phyloP scores from a whole-genome alignment of 768 basidiomycete genomes.

The Trametes cinnabarina region DNA sequence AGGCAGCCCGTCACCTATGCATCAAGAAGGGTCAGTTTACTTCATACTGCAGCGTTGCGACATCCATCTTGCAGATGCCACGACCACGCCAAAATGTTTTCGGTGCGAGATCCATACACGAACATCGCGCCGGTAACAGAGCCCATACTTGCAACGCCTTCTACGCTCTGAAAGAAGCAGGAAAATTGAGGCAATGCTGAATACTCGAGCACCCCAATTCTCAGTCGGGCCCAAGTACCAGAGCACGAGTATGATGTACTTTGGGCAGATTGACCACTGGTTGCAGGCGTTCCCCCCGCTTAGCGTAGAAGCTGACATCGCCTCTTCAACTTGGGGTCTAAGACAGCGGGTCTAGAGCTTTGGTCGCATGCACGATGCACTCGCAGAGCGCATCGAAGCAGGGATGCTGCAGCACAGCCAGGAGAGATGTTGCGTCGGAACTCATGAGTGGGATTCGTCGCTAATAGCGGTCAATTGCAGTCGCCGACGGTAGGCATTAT shows the following conservation, averaged over 20 bases:
- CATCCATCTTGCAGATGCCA: too few relatives aligned
- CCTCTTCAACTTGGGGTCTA: not conserved
- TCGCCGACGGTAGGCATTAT: not conserved
- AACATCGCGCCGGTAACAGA: not conserved
- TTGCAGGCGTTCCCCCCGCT: too few relatives aligned
- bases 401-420: not conserved
- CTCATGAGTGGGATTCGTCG: not conserved
- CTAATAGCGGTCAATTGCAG: not conserved
- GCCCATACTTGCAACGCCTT: too few relatives aligned
- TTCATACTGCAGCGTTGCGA: not conserved
- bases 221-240: too few relatives aligned
- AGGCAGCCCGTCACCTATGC: conserved; percentile 42
- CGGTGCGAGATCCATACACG: conserved; percentile 1
- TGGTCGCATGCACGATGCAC: not conserved
- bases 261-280: too few relatives aligned
- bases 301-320: not conserved
- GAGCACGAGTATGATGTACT: too few relatives aligned
- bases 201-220: conserved; percentile 1
- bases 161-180: not conserved
- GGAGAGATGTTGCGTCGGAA: not conserved
- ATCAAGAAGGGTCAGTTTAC: not conserved
- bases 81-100: not conserved
- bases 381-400: not conserved
- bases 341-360: not conserved
- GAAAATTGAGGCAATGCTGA: not conserved